These are phyloP conservation scores for Acorus gramineus DNA, from an alignment of 106 monocot genomes.

Conservation along the genomic window DNA sequence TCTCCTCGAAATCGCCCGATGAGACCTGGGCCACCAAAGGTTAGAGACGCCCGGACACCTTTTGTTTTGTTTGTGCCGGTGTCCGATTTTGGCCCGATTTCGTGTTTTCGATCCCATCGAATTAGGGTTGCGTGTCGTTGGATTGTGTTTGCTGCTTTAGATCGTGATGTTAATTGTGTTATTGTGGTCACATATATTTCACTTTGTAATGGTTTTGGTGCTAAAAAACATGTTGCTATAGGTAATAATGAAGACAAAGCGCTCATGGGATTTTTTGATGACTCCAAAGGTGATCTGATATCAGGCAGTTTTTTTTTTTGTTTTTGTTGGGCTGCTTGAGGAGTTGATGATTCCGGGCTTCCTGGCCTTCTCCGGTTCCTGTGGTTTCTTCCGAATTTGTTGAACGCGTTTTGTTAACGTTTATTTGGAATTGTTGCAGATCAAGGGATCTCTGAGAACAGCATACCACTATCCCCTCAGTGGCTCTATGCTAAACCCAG, in stretches of 20 bases:
- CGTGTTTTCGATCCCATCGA: neutral
- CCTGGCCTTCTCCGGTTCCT: neutral
- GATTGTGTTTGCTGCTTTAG: no score
- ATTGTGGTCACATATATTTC: neutral
- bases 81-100: neutral
- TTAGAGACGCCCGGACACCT: neutral
- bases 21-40: constrained; percentile 28
- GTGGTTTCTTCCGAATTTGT: neutral
- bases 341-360: neutral
- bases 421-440: constrained; percentile 35
- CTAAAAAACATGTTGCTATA: constrained; percentile 17
- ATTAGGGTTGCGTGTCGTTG: no score
- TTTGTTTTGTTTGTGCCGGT: neutral
- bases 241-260: constrained; percentile 30
- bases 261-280: constrained; percentile 29
- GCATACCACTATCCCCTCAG: constrained; percentile 87
- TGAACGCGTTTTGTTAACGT: neutral
- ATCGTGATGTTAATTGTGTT: no score
- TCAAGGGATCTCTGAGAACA: constrained; percentile 57
- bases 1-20: constrained; percentile 14
- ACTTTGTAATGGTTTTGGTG: neutral
- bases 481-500: constrained; percentile 83
- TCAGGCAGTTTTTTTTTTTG: neutral
- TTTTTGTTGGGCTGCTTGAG: neutral
- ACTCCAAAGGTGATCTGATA: constrained; percentile 37